Base-by-base conservation (phyloP, 2,329 filamentous ascomycete species). In the Sporothrix brunneoviolacea region DNA sequence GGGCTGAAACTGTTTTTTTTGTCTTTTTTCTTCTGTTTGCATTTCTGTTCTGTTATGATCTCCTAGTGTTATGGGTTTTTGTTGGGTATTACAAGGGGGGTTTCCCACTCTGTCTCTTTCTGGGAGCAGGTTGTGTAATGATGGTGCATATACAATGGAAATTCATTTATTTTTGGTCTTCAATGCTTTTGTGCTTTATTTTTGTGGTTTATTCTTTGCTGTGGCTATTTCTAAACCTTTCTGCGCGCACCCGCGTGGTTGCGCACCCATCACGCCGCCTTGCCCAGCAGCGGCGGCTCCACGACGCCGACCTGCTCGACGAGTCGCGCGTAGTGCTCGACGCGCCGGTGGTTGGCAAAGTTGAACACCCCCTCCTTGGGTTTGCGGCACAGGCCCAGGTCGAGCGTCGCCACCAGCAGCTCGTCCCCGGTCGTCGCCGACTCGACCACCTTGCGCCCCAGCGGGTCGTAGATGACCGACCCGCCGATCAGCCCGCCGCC, bases 361-460 rank as follows among this genome's bases (percentile, higher is more conserved):
- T 73, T 60, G 65, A 77, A 74, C 8, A 71, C 67, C 52, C 70
- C 71, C 55, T 70, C 68, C 60, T 75, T 76, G 2, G 70, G 73
- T 41, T 67, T 66, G 41, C 70, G 65, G 57, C 74, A 77, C 48
- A 69, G 63, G 15, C 63, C 64, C 51, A 78, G 59, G 59, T 78
- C 72, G 43, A 75, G 71, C 37, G 75, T 72, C 2, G 73, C 74
- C 24, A 76, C 66, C 1, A 78, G 63, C 49, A 77, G 55, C 64
- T 78, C 75, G 56, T 79, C 75, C 9, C 55, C 68, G 33, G 67
- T 71, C 2, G 68, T 73, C 56, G 65, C 68, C 10, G 71, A 68
- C 62, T 78, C 72, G 0, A 70, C 73, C n/a, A 79, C 58, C 5
- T 76, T 66, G 57, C 70, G 68, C 7, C 75, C 75, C 49, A 75